Conservation (phyloP, 179 eudicot genomes). For the Silene vulgaris region DNA sequence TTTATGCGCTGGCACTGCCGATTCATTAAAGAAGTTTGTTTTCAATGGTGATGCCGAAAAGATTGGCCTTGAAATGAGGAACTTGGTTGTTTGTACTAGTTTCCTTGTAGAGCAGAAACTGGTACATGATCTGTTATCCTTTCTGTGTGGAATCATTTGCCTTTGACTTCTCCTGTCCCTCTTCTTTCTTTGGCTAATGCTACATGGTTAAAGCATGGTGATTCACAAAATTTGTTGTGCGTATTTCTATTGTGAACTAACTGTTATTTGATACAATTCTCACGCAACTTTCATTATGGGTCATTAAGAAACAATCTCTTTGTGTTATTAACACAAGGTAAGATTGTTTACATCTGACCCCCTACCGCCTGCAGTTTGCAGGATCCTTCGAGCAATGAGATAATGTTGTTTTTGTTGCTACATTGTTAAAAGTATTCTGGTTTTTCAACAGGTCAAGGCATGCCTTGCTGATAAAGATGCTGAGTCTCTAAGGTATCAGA, state of each 20-base stretch:
- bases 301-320: neutral
- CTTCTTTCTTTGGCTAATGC: neutral
- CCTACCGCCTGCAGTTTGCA: neutral
- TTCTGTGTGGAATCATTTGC: neutral
- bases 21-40: slow-evolving; percentile 68
- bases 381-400: neutral
- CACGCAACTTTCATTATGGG: neutral
- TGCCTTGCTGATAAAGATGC: slow-evolving; percentile 95
- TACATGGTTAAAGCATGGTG: neutral
- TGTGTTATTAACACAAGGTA: too few relatives aligned
- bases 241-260: neutral
- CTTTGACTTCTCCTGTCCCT: neutral
- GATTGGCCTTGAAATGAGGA: slow-evolving; percentile 74
- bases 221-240: neutral
- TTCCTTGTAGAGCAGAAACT: slow-evolving; percentile 86
- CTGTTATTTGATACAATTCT: neutral
- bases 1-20: slow-evolving; percentile 82
- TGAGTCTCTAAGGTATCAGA: slow-evolving; percentile 88
- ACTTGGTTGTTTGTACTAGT: slow-evolving; percentile 76
- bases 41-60: slow-evolving; percentile 83
- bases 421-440: neutral
- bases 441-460: slow-evolving; percentile 58
- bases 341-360: neutral
- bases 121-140: slow-evolving; percentile 40
- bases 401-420: neutral